Conservation (phyloP, 768 basidiomycete genomes). For the Phlebiopsis flavidoalba region DNA sequence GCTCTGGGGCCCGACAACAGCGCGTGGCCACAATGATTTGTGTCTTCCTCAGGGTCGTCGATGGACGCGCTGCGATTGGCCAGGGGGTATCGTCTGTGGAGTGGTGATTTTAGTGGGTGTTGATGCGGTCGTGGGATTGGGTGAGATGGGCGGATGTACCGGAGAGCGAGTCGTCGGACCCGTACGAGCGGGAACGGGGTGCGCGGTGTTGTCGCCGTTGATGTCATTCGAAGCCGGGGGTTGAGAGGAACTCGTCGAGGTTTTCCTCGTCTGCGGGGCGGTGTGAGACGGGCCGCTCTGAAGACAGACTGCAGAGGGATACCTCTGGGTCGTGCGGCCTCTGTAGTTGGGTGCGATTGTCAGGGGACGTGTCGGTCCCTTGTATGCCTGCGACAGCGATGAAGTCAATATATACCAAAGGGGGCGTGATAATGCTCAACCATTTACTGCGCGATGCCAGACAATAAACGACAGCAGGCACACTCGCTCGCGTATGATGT, state of each 20-base stretch:
- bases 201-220: conserved; percentile 39
- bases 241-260: conserved; percentile 62
- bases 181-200: too few relatives aligned
- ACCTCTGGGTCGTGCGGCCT: conserved; percentile 65
- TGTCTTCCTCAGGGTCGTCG: too few relatives aligned
- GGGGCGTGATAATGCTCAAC: too few relatives aligned
- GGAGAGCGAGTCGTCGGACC: conserved; percentile 17
- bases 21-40: too few relatives aligned
- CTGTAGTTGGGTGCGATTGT: conserved; percentile 44
- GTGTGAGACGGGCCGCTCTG: conserved; percentile 18
- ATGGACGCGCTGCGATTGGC: too few relatives aligned
- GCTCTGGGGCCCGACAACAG: too few relatives aligned
- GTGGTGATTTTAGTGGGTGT: conserved; percentile 1
- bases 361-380: conserved; percentile 48
- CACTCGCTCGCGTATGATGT: conserved; percentile 35
- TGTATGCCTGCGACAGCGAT: conserved; percentile 60
- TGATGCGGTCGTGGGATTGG: conserved; percentile 23
- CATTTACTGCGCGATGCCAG: conserved; percentile 59
- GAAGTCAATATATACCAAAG: too few relatives aligned
- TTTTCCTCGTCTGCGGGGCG: conserved; percentile 44
- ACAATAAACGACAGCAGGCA: conserved; percentile 74
- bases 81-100: too few relatives aligned
- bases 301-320: conserved; percentile 61
- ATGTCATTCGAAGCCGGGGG: conserved; percentile 76
- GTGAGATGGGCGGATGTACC: conserved; percentile 9